A percentile compares a stretch with the other conserved stretches of the same genome.
Evolutionary conservation across 345 rosid genomes (phyloP).

Genomic region (Cardamine resedifolia): DNA sequence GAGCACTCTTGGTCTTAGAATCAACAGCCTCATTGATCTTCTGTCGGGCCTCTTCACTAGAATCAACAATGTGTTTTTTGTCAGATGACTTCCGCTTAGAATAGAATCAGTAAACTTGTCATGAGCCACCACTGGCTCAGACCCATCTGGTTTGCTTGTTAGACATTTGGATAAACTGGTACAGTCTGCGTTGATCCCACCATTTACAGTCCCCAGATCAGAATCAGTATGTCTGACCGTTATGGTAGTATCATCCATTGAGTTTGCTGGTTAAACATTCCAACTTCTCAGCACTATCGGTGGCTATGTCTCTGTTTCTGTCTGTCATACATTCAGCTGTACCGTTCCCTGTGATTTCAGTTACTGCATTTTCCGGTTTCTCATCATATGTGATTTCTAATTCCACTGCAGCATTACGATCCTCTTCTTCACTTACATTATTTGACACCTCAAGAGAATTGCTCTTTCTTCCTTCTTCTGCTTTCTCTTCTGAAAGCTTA

Average conservation of each 20-base stretch:
- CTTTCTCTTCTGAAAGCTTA: slow-evolving; percentile 19
- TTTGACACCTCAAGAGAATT: slow-evolving; percentile 10
- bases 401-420: slow-evolving; percentile 15
- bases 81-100: slow-evolving; percentile 35
- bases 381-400: slow-evolving; percentile 29
- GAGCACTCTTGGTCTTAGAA: slow-evolving; percentile 19
- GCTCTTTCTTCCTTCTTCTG: slow-evolving; percentile 19
- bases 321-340: not conserved
- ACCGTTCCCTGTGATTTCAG: slow-evolving; percentile 5
- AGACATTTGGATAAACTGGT: slow-evolving; percentile 14
- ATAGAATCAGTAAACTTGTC: slow-evolving; percentile 25
- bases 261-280: slow-evolving; percentile 11
- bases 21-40: slow-evolving; percentile 22
- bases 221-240: not conserved
- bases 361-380: slow-evolving; percentile 19
- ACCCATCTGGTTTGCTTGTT: not conserved
- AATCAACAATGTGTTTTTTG: slow-evolving; percentile 20
- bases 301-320: slow-evolving; percentile 8
- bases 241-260: not conserved
- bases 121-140: slow-evolving; percentile 6
- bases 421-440: slow-evolving; percentile 17
- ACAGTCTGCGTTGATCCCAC: slow-evolving; percentile 5
- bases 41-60: slow-evolving; percentile 21
- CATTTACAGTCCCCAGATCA: slow-evolving; percentile 12
- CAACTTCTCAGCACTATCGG: slow-evolving; percentile 13